phyloP scores from a whole-genome alignment of 495 filamentous ascomycete genomes.

The Cladorrhinum samala region DNA sequence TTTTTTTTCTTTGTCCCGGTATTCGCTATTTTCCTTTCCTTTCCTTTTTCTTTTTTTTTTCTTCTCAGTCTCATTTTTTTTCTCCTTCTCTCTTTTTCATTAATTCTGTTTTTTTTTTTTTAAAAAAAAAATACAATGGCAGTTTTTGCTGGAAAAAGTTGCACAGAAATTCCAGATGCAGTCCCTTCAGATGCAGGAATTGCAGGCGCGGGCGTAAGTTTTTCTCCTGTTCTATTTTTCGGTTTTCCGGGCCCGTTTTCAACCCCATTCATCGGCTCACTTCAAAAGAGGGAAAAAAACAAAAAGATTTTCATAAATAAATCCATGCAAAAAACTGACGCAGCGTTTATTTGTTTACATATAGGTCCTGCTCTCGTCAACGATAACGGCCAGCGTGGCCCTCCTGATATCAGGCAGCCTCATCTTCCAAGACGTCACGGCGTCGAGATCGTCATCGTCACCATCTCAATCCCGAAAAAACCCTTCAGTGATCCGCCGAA shows the following conservation, averaged over 20 bases:
- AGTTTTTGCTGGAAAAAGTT: slow-evolving; percentile 28
- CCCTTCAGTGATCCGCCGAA: slow-evolving; percentile 42
- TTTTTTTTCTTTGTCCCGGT: too few relatives aligned
- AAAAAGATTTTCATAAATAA: too few relatives aligned
- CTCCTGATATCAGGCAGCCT: slow-evolving; percentile 43
- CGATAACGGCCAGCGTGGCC: slow-evolving; percentile 45
- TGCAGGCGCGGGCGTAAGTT: slow-evolving; percentile 50
- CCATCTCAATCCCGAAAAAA: slow-evolving; percentile 33
- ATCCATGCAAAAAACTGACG: too few relatives aligned
- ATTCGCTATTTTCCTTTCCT: too few relatives aligned
- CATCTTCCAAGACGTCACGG: slow-evolving; percentile 36
- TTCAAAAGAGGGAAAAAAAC: too few relatives aligned
- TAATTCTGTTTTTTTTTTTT: not conserved
- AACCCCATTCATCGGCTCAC: too few relatives aligned
- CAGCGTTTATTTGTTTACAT: too few relatives aligned
- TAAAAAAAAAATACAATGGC: slow-evolving; percentile 9
- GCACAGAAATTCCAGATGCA: slow-evolving; percentile 37
- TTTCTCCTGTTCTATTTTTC: not conserved
- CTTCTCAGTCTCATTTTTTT: not conserved
- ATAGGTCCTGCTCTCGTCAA: slow-evolving; percentile 54
- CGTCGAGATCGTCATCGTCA: too few relatives aligned
- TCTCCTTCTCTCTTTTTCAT: not conserved
- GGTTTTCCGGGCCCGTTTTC: too few relatives aligned
- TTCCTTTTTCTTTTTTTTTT: too few relatives aligned
- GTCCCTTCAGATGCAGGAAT: slow-evolving; percentile 50